Conservation (phyloP, 345 rosid species). For the Cardamine occulta region DNA sequence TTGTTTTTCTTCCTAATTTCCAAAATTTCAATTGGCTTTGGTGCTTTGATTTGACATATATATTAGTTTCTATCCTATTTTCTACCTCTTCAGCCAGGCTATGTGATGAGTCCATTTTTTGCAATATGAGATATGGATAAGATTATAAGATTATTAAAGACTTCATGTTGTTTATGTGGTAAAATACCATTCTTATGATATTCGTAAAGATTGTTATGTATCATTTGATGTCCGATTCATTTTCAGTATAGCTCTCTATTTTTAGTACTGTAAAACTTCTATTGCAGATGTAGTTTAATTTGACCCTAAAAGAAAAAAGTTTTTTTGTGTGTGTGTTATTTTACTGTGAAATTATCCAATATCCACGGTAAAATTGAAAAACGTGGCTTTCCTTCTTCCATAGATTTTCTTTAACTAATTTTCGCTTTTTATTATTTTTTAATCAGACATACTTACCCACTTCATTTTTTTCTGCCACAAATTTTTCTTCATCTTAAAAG, state of each 20-base stretch:
- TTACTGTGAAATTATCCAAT: background rate
- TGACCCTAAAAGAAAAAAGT: background rate
- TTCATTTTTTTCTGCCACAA: background rate
- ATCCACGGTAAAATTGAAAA: slow-evolving; percentile 3
- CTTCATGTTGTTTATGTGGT: slow-evolving; percentile 27
- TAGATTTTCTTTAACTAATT: slow-evolving; percentile 24
- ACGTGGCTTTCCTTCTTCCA: background rate
- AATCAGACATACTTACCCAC: background rate
- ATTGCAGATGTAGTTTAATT: background rate
- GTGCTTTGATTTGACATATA: slow-evolving; percentile 29
- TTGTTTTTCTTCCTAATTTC: slow-evolving; percentile 24
- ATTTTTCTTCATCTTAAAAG: background rate
- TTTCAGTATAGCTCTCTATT: background rate
- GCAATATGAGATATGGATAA: slow-evolving; percentile 34
- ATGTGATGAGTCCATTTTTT: slow-evolving; percentile 26
- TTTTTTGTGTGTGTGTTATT: too few relatives aligned
- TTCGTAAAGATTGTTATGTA: background rate
- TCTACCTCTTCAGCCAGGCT: slow-evolving; percentile 7
- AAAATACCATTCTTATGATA: background rate
- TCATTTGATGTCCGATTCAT: slow-evolving; percentile 1
- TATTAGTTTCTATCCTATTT: background rate
- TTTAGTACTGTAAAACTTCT: background rate
- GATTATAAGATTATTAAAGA: slow-evolving; percentile 5
- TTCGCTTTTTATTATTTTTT: background rate
- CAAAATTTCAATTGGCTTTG: slow-evolving; percentile 20